These are phyloP conservation scores for Piper betle DNA, from an alignment of 164 flowering plant genomes.

Conservation along the genomic window DNA sequence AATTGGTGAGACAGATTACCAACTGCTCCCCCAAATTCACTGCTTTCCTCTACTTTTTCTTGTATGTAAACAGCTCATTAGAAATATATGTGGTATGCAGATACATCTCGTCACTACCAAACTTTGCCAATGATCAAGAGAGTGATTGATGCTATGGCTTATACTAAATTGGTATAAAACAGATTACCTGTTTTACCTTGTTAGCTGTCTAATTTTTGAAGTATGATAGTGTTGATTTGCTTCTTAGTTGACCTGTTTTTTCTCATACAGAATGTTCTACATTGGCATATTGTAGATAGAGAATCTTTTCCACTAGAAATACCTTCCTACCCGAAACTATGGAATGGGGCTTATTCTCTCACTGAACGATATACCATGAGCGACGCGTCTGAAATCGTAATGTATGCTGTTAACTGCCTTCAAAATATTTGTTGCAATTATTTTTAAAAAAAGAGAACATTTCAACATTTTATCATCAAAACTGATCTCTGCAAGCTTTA, in stretches of 20 bases:
- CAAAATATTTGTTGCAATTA: neutral
- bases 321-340: conserved; percentile 80
- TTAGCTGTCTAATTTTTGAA: neutral
- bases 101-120: conserved; percentile 78
- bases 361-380: conserved; percentile 63
- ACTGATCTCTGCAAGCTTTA: neutral
- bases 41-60: neutral
- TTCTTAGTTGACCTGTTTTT: neutral
- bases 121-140: conserved; percentile 61
- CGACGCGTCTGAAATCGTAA: conserved; percentile 75
- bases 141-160: conserved; percentile 82
- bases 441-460: no score
- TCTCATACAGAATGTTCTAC: conserved; percentile 64
- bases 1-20: conserved; percentile 40
- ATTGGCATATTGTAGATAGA: conserved; percentile 89
- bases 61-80: no score
- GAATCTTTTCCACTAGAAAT: conserved; percentile 88
- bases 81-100: conserved; percentile 24
- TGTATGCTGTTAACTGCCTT: conserved; percentile 23
- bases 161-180: conserved; percentile 65
- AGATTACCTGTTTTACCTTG: neutral
- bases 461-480: neutral
- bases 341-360: conserved; percentile 74
- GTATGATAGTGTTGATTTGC: no score
- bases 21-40: neutral